A percentile compares a stretch with the other conserved stretches of the same genome.
Evolutionary conservation across 1,284 basidiomycete species (phyloP).

Genomic region (Ustilago shanxiensis): DNA sequence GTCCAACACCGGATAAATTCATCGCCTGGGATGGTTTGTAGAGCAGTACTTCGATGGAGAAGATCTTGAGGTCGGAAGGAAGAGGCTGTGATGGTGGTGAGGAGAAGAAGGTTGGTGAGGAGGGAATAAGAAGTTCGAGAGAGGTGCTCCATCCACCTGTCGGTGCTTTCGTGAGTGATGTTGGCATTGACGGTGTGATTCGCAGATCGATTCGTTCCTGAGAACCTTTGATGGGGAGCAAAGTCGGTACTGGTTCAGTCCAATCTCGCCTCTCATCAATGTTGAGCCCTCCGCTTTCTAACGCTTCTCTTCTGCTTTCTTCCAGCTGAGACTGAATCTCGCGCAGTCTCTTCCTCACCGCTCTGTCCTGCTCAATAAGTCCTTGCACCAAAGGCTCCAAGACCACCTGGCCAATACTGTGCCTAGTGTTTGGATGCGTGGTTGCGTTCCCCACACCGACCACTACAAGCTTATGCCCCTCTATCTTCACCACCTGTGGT

Average conservation of each 20-base stretch:
- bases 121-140: constrained; percentile 10
- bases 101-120: neutral
- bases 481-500: constrained; percentile 13
- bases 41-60: constrained; percentile 16
- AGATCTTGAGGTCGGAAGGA: neutral
- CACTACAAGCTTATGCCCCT: constrained; percentile 22
- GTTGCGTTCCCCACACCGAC: constrained; percentile 37
- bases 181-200: neutral
- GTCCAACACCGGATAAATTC: constrained; percentile 37
- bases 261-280: neutral
- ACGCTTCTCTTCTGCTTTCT: neutral
- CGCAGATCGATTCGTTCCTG: neutral
- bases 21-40: constrained; percentile 41
- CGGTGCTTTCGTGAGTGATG: neutral
- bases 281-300: neutral
- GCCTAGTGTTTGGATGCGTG: constrained; percentile 47
- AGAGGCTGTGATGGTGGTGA: neutral
- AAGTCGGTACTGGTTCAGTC: constrained; percentile 2
- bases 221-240: neutral
- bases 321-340: constrained; percentile 14
- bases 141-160: neutral
- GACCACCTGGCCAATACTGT: constrained; percentile 42
- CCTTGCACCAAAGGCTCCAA: constrained; percentile 23
- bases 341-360: neutral
- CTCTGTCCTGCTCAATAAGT: constrained; percentile 11